These are phyloP conservation scores for Syncephalastrum racemosum DNA, from an alignment of 371 early-diverging fungal genomes.

Conservation along the genomic window DNA sequence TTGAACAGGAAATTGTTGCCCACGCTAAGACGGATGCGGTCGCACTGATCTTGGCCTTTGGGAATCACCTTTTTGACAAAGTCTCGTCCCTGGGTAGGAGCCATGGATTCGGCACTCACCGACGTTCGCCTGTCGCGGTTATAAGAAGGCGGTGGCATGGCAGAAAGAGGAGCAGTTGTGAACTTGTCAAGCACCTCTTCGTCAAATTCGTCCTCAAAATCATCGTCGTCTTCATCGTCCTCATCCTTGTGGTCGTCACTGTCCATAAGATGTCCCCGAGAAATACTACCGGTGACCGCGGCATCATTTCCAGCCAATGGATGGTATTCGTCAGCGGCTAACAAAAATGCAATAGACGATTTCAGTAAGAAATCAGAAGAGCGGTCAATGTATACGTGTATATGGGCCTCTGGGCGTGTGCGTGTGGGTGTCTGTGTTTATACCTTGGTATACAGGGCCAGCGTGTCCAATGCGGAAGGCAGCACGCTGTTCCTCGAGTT, in stretches of 20 bases:
- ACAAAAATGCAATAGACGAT: background rate
- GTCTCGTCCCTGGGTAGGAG: conserved; percentile 75
- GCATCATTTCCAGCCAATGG: conserved; percentile 14
- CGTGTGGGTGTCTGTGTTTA: background rate
- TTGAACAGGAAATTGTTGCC: conserved; percentile 91
- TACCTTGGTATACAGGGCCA: conserved; percentile 18
- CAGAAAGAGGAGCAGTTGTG: conserved; percentile 40
- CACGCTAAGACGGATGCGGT: conserved; percentile 81
- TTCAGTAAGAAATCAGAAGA: background rate
- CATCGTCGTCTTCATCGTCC: conserved; percentile 24
- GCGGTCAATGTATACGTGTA: background rate
- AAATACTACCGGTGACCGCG: conserved; percentile 1
- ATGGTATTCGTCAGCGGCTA: conserved; percentile 16
- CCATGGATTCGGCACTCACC: conserved; percentile 96
- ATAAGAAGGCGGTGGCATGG: conserved; percentile 45
- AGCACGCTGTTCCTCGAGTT: conserved; percentile 72
- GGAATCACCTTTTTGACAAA: conserved; percentile 84
- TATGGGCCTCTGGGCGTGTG: background rate
- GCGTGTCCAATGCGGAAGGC: conserved; percentile 22
- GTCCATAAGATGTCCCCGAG: conserved; percentile 17
- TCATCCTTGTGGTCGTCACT: conserved; percentile 16
- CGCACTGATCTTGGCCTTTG: conserved; percentile 81
- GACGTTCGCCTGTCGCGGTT: conserved; percentile 89
- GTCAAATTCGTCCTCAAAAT: conserved; percentile 56
- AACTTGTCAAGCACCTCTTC: conserved; percentile 58